A percentile compares a stretch with the other conserved stretches of the same genome.
Conservation (phyloP, 768 basidiomycete genomes). For the Lenzites betulinus region DNA sequence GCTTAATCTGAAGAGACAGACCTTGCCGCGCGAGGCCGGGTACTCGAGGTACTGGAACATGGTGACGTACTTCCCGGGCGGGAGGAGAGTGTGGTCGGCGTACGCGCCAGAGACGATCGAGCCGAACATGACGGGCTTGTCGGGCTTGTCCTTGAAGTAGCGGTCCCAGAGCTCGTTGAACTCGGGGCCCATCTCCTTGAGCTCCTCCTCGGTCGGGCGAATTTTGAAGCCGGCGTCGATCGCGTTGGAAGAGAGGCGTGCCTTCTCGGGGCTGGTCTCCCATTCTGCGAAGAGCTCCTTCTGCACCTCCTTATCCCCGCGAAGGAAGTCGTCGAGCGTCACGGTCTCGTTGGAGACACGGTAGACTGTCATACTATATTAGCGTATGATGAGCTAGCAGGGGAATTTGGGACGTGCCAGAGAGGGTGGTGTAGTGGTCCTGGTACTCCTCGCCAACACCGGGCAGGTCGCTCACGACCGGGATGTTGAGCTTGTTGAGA, state of each 20-base stretch:
- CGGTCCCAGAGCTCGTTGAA: slow-evolving; percentile 67
- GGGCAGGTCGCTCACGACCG: slow-evolving; percentile 68
- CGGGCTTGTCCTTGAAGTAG: slow-evolving; percentile 80
- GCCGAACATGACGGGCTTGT: slow-evolving; percentile 78
- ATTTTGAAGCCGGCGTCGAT: slow-evolving; percentile 83
- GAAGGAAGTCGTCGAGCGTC: slow-evolving; percentile 70
- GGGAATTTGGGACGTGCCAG: slow-evolving; percentile 40
- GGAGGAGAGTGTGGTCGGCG: slow-evolving; percentile 69
- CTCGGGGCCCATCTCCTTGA: slow-evolving; percentile 79
- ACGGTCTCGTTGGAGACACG: slow-evolving; percentile 66
- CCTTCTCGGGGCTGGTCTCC: slow-evolving; percentile 68
- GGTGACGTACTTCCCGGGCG: slow-evolving; percentile 71
- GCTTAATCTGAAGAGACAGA: slow-evolving; percentile 21
- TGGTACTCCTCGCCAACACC: slow-evolving; percentile 76
- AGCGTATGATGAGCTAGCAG: neutral
- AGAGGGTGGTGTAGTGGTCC: slow-evolving; percentile 73
- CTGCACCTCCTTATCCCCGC: slow-evolving; percentile 60
- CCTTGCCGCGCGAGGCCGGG: slow-evolving; percentile 72
- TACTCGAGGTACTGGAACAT: slow-evolving; percentile 82
- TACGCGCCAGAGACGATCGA: slow-evolving; percentile 71
- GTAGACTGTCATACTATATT: slow-evolving; percentile 44
- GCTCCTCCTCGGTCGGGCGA: slow-evolving; percentile 65
- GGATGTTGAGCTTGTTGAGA: slow-evolving; percentile 58
- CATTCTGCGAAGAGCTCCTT: slow-evolving; percentile 64
- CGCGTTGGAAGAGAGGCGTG: slow-evolving; percentile 65